These are phyloP conservation scores for Aspergillus texensis DNA, from an alignment of 2,329 filamentous ascomycete genomes.

Conservation along the genomic window DNA sequence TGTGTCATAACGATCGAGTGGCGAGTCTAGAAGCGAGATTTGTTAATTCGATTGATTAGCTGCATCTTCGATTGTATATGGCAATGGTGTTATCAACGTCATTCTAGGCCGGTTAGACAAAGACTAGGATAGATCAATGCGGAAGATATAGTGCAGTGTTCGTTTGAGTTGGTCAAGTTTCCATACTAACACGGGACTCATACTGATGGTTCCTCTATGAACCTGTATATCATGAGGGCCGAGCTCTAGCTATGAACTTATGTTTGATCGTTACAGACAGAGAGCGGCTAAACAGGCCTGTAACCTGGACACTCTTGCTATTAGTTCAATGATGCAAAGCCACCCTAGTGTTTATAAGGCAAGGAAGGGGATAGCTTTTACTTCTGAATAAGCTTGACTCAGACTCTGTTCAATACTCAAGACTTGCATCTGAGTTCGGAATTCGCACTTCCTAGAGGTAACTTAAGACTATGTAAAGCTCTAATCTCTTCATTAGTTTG, in stretches of 20 bases:
- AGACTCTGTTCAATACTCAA: not conserved
- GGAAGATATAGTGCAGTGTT: not conserved
- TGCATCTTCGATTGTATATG: not conserved
- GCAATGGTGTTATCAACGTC: not conserved
- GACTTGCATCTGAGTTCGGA: not conserved
- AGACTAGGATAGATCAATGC: not conserved
- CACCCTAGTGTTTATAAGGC: too few relatives aligned
- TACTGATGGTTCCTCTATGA: not conserved
- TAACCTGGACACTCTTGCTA: not conserved
- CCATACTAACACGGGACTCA: not conserved
- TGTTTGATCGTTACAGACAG: too few relatives aligned
- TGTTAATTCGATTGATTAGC: not conserved
- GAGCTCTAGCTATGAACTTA: not conserved
- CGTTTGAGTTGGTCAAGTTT: not conserved
- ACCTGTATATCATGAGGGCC: not conserved
- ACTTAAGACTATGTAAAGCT: too few relatives aligned
- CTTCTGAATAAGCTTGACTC: not conserved
- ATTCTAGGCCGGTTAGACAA: not conserved
- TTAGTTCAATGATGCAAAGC: too few relatives aligned
- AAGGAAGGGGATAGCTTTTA: not conserved
- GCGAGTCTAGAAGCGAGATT: not conserved
- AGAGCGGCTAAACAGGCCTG: too few relatives aligned
- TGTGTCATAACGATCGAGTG: not conserved
- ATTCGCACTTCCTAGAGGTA: too few relatives aligned
- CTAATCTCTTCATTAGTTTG: too few relatives aligned